Evolutionary conservation across 2,329 filamentous ascomycete genomes (phyloP).

Genomic region (Epichloe uncinata): DNA sequence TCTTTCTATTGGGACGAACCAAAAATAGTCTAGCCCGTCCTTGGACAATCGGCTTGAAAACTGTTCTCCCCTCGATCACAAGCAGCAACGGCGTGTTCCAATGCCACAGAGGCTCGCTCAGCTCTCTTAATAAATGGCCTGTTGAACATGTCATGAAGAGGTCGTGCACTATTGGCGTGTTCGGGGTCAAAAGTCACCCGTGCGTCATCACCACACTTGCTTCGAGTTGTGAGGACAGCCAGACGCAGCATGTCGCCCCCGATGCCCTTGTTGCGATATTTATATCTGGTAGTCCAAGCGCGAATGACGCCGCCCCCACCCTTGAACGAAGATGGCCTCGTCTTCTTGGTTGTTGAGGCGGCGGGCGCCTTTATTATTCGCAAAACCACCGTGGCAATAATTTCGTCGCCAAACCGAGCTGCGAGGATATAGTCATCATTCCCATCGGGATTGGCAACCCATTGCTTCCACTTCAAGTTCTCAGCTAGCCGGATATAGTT

Average conservation of each 20-base stretch:
- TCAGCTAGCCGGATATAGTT: constrained; percentile 53
- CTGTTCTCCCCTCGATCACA: constrained; percentile 5
- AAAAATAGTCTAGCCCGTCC: too few relatives aligned
- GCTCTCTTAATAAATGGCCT: constrained; percentile 42
- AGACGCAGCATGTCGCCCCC: constrained; percentile 60
- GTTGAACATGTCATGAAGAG: constrained; percentile 48
- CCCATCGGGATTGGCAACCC: constrained; percentile 23
- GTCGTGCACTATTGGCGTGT: constrained; percentile 56
- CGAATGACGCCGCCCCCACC: constrained; percentile 53
- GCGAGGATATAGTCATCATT: constrained; percentile 46
- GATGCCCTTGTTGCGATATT: constrained; percentile 57
- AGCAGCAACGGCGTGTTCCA: constrained; percentile 20
- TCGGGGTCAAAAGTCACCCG: constrained; percentile 55
- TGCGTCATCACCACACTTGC: constrained; percentile 46
- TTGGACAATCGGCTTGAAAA: constrained; percentile 1
- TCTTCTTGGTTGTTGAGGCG: constrained; percentile 1
- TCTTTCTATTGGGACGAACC: too few relatives aligned
- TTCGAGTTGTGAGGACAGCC: constrained; percentile 50
- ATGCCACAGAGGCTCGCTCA: constrained; percentile 33
- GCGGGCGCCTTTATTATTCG: constrained; percentile 37
- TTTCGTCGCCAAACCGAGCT: constrained; percentile 48
- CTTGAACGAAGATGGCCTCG: constrained; percentile 13
- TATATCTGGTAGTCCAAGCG: constrained; percentile 64
- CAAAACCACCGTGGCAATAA: constrained; percentile 60
- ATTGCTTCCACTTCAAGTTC: constrained; percentile 46